These are phyloP conservation scores for Cetradonia linearis DNA, from an alignment of 495 filamentous ascomycete species.

Conservation along the genomic window DNA sequence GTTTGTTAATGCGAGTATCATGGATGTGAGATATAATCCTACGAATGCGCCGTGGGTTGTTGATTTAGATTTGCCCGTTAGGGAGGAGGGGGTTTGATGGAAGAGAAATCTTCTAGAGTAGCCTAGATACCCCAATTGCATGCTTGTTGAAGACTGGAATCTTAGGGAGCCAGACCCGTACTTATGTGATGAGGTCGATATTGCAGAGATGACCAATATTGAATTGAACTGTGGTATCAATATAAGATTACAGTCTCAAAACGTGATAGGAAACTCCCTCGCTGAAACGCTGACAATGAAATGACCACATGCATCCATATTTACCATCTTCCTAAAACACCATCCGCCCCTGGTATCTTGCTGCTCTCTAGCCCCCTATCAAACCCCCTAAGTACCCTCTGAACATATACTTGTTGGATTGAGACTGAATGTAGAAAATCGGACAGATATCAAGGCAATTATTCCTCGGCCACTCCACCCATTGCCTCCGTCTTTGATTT, in stretches of 20 bases:
- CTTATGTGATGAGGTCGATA: too few relatives aligned
- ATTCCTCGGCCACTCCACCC: constrained; percentile 39
- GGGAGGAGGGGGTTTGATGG: not conserved
- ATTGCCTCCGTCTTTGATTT: constrained; percentile 27
- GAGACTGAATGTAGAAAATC: not conserved
- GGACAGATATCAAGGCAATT: constrained; percentile 4
- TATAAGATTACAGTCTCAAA: not conserved
- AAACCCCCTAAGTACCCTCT: not conserved
- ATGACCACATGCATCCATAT: not conserved
- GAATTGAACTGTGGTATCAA: constrained; percentile 5
- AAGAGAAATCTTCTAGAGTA: too few relatives aligned
- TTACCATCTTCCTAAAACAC: not conserved
- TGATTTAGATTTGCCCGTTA: not conserved
- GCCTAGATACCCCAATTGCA: too few relatives aligned
- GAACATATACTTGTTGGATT: not conserved
- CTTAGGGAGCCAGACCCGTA: not conserved
- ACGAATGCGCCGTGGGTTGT: constrained; percentile 29
- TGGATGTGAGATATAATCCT: constrained; percentile 40
- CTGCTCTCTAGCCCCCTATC: not conserved
- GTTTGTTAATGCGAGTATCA: constrained; percentile 63
- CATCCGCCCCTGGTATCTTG: not conserved
- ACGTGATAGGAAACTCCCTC: not conserved
- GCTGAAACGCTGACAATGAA: constrained; percentile 12
- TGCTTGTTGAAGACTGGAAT: too few relatives aligned
- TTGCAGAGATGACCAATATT: constrained; percentile 4